Conservation (phyloP, 2,329 filamentous ascomycete genomes). For the Aspergillus viridinutans region DNA sequence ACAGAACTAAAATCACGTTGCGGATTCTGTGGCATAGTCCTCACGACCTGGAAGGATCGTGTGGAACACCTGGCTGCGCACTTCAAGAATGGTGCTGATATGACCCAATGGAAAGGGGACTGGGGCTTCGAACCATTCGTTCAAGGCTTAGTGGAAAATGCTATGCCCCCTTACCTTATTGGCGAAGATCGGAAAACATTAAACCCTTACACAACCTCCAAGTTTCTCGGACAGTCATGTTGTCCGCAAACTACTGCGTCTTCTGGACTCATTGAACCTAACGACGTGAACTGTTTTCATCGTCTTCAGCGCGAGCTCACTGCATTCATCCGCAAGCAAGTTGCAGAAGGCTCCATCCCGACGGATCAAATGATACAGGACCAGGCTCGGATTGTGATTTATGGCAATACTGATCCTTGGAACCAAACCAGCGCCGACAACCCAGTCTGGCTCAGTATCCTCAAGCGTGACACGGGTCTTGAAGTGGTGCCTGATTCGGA, state of each 20-base stretch:
- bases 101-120: constrained; percentile 36
- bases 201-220: constrained; percentile 30
- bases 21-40: constrained; percentile 39
- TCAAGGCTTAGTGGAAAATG: constrained; percentile 34
- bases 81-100: constrained; percentile 36
- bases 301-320: constrained; percentile 40
- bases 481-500: constrained; percentile 28
- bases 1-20: constrained; percentile 50
- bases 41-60: constrained; percentile 41
- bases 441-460: constrained; percentile 41
- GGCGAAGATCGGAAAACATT: constrained; percentile 29
- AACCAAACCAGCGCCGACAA: constrained; percentile 46
- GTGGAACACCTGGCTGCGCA: constrained; percentile 39
- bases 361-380: constrained; percentile 36
- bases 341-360: constrained; percentile 31
- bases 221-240: constrained; percentile 8
- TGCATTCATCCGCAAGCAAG: constrained; percentile 34
- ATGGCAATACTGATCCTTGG: constrained; percentile 33
- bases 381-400: constrained; percentile 32
- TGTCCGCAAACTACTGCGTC: neutral
- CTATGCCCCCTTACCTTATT: constrained; percentile 37
- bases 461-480: constrained; percentile 43
- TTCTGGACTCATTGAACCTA: constrained; percentile 22
- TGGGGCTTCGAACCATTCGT: constrained; percentile 39
- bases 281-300: constrained; percentile 39